Evolutionary conservation across 352 stramenopile species (phyloP).

Genomic region (Peronosclerospora sorghi): DNA sequence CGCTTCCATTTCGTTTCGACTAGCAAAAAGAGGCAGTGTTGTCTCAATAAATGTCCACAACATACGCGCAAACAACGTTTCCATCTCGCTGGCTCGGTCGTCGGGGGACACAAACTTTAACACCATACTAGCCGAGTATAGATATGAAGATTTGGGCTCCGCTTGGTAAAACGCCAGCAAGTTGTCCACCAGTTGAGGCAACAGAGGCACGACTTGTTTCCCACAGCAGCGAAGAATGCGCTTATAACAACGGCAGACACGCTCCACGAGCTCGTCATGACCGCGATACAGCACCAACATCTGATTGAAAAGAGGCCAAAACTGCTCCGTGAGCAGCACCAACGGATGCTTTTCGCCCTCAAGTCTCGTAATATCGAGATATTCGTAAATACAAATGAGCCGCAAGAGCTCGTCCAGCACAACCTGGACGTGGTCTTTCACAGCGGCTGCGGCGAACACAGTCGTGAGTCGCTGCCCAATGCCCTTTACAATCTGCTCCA

Average conservation of each 20-base stretch:
- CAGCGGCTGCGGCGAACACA: conserved; percentile 29
- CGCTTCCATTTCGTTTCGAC: conserved; percentile 36
- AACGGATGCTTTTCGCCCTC: conserved; percentile 31
- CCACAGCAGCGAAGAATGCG: conserved; percentile 73
- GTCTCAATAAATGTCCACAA: conserved; percentile 53
- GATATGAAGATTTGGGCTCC: conserved; percentile 77
- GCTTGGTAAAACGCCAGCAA: conserved; percentile 61
- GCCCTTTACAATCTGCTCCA: conserved; percentile 61
- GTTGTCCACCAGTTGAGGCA: conserved; percentile 71
- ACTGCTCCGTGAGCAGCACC: conserved; percentile 58
- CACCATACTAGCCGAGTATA: conserved; percentile 77
- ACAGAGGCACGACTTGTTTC: conserved; percentile 41
- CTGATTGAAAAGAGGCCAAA: conserved; percentile 76
- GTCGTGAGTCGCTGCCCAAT: conserved; percentile 40
- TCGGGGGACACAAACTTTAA: conserved; percentile 54
- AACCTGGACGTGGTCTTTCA: conserved; percentile 24
- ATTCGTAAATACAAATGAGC: conserved; percentile 80
- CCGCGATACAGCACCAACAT: conserved; percentile 59
- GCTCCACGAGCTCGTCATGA: conserved; percentile 73
- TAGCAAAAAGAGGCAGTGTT: conserved; percentile 81
- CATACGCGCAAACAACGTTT: conserved; percentile 42
- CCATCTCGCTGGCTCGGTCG: conserved; percentile 20
- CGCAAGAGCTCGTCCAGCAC: conserved; percentile 61
- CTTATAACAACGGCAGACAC: conserved; percentile 80
- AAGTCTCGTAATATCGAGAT: conserved; percentile 33